Evolutionary conservation across 257 asterid species (phyloP), one percentile per base, ranked within the genome.

Genomic region (Solanum medicagineum): DNA sequence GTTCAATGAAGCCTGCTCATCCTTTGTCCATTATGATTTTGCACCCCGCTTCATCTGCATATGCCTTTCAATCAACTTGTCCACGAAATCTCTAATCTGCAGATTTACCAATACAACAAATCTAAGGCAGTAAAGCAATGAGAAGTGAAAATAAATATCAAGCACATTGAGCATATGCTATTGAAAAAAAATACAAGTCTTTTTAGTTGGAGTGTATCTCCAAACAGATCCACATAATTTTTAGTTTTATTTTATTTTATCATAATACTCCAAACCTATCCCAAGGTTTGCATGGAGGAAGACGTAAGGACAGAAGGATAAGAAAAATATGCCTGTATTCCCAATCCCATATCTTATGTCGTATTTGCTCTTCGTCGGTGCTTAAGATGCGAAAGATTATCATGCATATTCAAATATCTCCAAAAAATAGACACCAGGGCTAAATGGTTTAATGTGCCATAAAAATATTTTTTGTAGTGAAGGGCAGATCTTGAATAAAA

Each of bases 1-100:
- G 36, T 26, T 77, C 12, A 47, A 24, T 77, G 26, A 77, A 17
- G 63, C 42, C 40, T 13, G n/a, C 63, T 80, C 75, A 81, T 65
- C 81, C 85, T 47, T 68, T 40, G 32, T 68, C 53, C 87, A 70
- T 92, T 89, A 93, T 54, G 91, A 89, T 89, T 91, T 95, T 77
- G 89, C 90, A 84, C 89, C 92, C 65, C 93, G 89, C 90, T 92
- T 94, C 88, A 13, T 79, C 84, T 91, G 89, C 94, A 95, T 91
- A 90, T 92, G 96, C 89, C 97, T 92, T 77, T 97, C 99, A 81
- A 97, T 93, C 92, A 97, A 89, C 91, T 56, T 89, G 92, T 97
- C 99, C 89, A 97, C 99, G 22, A 95, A 97, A 62, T 95, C 98
- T 85, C 99, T 97, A 77, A 97, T 97, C 99, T 97, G 97, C 83